Percentiles rank a stretch among this genome's conserved stretches.
Conservation (phyloP, 1,139 yeast genomes). For the Sugiyamaella castrensis region DNA sequence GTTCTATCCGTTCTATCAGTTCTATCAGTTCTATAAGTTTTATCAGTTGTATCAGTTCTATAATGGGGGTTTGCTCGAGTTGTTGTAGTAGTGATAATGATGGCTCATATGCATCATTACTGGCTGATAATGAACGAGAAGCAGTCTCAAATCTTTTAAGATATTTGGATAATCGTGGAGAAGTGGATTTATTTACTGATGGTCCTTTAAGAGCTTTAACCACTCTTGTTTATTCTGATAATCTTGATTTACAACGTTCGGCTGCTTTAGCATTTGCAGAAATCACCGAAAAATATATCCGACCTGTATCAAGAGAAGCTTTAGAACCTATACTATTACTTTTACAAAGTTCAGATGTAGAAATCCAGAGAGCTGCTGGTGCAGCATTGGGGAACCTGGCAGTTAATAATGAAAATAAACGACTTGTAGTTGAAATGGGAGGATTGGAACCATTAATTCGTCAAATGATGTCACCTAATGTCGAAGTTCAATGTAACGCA, state of each 20-base stretch:
- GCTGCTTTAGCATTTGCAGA: slow-evolving; percentile 99
- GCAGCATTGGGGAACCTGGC: slow-evolving; percentile 98
- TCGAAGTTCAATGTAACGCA: slow-evolving; percentile 98
- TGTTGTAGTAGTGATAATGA: slow-evolving; percentile 35
- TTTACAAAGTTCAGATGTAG: slow-evolving; percentile 83
- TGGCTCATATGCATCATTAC: slow-evolving; percentile 68
- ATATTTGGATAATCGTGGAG: slow-evolving; percentile 70
- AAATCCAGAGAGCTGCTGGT: slow-evolving; percentile 97
- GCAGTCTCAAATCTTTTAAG: slow-evolving; percentile 89
- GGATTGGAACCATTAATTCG: slow-evolving; percentile 93
- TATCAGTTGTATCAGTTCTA: neutral
- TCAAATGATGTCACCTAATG: slow-evolving; percentile 96
- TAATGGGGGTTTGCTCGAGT: slow-evolving; percentile 29
- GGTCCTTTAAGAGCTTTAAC: slow-evolving; percentile 85
- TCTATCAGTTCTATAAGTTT: too few species aligned
- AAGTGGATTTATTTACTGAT: slow-evolving; percentile 73
- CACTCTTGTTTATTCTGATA: slow-evolving; percentile 90
- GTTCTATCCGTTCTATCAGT: too few species aligned
- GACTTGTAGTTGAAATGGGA: slow-evolving; percentile 94
- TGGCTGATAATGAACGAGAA: slow-evolving; percentile 96
- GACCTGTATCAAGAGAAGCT: slow-evolving; percentile 87
- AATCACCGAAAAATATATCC: slow-evolving; percentile 81
- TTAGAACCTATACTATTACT: slow-evolving; percentile 88
- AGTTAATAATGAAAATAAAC: slow-evolving; percentile 91
- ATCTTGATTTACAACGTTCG: slow-evolving; percentile 90